phyloP scores from a whole-genome alignment of 1,284 basidiomycete genomes.

The Golubevia sp. region DNA sequence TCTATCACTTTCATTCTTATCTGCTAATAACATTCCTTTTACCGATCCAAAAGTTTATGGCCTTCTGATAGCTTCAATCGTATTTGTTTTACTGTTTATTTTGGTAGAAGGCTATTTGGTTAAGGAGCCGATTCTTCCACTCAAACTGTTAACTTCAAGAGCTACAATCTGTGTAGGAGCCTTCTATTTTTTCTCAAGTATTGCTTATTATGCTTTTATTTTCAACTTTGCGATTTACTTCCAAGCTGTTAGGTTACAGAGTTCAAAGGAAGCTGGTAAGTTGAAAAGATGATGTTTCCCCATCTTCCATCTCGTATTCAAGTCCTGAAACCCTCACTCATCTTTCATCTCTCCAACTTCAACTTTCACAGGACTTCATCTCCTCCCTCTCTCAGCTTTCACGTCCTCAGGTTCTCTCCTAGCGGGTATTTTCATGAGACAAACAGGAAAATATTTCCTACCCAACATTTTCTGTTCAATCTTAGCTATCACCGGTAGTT shows the following conservation, averaged over 20 bases:
- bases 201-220: not conserved
- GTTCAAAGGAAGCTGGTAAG: conserved; percentile 5
- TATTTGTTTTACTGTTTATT: conserved; percentile 71
- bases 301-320: too few relatives aligned
- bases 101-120: conserved; percentile 75
- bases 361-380: not conserved
- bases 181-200: too few relatives aligned
- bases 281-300: too few relatives aligned
- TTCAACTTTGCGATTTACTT: not conserved
- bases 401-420: not conserved
- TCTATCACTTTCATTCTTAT: conserved; percentile 77
- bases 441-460: not conserved
- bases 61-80: conserved; percentile 68
- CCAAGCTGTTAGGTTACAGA: not conserved
- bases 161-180: too few relatives aligned
- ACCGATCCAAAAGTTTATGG: conserved; percentile 72
- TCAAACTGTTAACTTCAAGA: conserved; percentile 69
- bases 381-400: not conserved
- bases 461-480: not conserved
- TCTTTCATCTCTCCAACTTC: too few relatives aligned
- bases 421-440: not conserved
- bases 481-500: not conserved
- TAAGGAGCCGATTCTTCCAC: conserved; percentile 81
- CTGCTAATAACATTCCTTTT: conserved; percentile 80
- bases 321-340: too few relatives aligned